Base-by-base conservation (phyloP, 2,329 filamentous ascomycete species). In the Dactylonectria macrodidyma region DNA sequence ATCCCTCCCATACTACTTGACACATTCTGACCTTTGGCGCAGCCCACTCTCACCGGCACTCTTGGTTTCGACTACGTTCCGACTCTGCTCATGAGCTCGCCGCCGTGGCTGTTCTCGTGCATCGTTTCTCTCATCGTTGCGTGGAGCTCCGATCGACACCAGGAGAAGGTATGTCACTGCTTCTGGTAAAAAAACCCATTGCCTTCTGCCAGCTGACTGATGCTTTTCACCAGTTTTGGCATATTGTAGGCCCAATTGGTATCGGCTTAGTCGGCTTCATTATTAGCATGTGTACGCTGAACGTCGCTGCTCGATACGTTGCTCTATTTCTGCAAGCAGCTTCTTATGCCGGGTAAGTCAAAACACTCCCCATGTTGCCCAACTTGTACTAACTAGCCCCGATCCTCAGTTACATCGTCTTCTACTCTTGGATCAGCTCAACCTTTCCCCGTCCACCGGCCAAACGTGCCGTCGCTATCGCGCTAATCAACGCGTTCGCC, bases 391-490 rank as follows among this genome's bases (percentile, higher is more conserved):
- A 19, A 19, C 19, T 19, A 19, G 19, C 19, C 19, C 19, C 19
- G 19, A 19, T 19, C 19, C 19, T 19, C 19, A 19, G 87, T 26
- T 87, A 86, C 79, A 88, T 88, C 75, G 86, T 89, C 59, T 86
- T 88, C 69, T 88, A 88, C 77, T 87, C 86, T 0, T 89, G 87
- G 87, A 89, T 89, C 74, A 84, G 83, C 58, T 87, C 85, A 0
- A 87, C 86, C 0, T 88, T 88, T 79, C 88, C 88, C 0, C 86
- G 88, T 1, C 88, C 87, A 0, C 88, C 88, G 0, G 88, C 88
- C 3, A 90, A 90, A 82, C 87, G 88, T 41, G 88, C 88, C 11
- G 88, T 89, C 2, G 88, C 88, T 19, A 87, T 90, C 51, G 88
- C 88, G 63, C 83, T 90, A 76, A 86, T 90, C 81, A 90, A 90